Percentiles rank a stretch among this genome's conserved stretches.
Conservation (phyloP, 129 eudicot species). For the Artemisia tridentata region DNA sequence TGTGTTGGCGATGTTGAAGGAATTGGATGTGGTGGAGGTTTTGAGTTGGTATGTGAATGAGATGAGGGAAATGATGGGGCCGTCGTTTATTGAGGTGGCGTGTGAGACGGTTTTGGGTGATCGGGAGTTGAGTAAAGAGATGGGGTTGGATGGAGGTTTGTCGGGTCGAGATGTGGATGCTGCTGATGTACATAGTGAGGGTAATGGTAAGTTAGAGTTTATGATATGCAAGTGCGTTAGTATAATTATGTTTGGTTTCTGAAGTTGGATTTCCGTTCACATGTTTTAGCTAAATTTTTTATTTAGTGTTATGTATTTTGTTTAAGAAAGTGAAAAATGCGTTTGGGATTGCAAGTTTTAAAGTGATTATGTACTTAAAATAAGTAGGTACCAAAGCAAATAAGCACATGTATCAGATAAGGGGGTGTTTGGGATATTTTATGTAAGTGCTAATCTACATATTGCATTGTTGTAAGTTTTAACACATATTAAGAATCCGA, state of each 20-base stretch:
- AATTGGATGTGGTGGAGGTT: conserved; percentile 35
- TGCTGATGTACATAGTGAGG: background rate
- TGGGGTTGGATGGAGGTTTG: conserved; percentile 31
- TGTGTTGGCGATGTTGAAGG: conserved; percentile 34
- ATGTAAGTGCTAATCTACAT: too few relatives aligned
- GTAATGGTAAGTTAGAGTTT: conserved; percentile 22
- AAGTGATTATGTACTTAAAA: too few relatives aligned
- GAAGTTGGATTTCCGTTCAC: background rate
- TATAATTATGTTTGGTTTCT: background rate
- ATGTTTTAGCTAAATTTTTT: background rate
- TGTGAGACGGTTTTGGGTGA: conserved; percentile 29
- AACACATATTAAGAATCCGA: too few relatives aligned
- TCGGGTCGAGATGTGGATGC: conserved; percentile 2
- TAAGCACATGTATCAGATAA: too few relatives aligned
- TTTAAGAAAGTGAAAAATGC: too few relatives aligned
- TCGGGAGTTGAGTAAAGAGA: conserved; percentile 14
- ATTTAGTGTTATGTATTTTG: background rate
- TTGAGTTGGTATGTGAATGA: conserved; percentile 46
- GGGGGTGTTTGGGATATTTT: too few relatives aligned
- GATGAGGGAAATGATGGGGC: conserved; percentile 51
- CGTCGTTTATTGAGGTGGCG: conserved; percentile 61
- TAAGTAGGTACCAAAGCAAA: too few relatives aligned
- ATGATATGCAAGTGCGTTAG: background rate
- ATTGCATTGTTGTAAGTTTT: too few relatives aligned
- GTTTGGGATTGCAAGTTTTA: too few relatives aligned